A percentile compares a stretch with the other conserved stretches of the same genome.
Conservation (phyloP, 192 early-diverging fungal genomes). For the Coemansia sp. region DNA sequence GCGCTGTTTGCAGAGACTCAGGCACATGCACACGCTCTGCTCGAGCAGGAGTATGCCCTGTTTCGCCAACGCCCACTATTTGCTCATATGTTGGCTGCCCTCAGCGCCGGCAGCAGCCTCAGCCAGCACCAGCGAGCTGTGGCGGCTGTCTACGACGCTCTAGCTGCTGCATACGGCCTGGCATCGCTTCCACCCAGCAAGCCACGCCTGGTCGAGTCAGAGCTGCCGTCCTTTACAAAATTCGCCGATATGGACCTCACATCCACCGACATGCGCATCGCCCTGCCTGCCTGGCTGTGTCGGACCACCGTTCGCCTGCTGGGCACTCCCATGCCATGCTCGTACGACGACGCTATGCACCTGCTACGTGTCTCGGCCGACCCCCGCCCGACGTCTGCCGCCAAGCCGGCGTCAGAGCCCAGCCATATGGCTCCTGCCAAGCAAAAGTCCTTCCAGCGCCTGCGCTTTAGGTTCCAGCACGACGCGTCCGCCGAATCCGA, state of each 20-base stretch:
- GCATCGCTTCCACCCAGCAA: slow-evolving; percentile 21
- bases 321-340: slow-evolving; percentile 29
- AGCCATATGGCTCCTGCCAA: slow-evolving; percentile 8
- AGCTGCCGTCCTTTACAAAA: slow-evolving; percentile 38
- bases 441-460: slow-evolving; percentile 41
- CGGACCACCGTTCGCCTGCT: slow-evolving; percentile 40
- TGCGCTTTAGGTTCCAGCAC: slow-evolving; percentile 32
- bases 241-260: slow-evolving; percentile 52
- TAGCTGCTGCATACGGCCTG: slow-evolving; percentile 28
- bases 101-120: slow-evolving; percentile 1
- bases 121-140: slow-evolving; percentile 28
- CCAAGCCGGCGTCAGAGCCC: not conserved
- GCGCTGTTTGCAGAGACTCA: slow-evolving; percentile 40
- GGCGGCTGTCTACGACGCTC: slow-evolving; percentile 29
- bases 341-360: slow-evolving; percentile 9
- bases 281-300: slow-evolving; percentile 50
- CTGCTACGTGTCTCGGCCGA: not conserved
- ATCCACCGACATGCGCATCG: slow-evolving; percentile 19
- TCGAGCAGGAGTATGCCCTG: slow-evolving; percentile 36
- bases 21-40: slow-evolving; percentile 29
- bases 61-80: slow-evolving; percentile 50
- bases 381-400: not conserved
- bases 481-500: not conserved
- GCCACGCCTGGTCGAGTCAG: slow-evolving; percentile 28
- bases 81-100: slow-evolving; percentile 37